A percentile compares a stretch with the other conserved stretches of the same genome.
Evolutionary conservation across 2,329 filamentous ascomycete genomes (phyloP).

Genomic region (Pyrenophora tritici-repentis): DNA sequence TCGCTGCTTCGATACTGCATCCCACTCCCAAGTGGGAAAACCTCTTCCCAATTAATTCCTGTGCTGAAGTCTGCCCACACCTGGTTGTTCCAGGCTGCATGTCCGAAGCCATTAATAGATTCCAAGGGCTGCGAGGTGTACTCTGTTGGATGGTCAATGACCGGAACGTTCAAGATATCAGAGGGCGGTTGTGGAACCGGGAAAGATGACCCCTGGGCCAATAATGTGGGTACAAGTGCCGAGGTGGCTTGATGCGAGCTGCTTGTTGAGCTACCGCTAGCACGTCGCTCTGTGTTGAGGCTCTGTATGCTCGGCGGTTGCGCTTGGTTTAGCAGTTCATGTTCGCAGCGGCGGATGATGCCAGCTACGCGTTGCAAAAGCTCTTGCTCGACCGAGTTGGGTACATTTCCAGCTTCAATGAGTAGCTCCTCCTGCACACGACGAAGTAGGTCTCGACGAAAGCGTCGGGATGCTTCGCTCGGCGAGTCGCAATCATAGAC

Average conservation of each 20-base stretch:
- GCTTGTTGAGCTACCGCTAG: constrained; percentile 5
- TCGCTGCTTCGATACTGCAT: constrained; percentile 1
- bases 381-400: constrained; percentile 30
- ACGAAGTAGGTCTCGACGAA: constrained; percentile 44
- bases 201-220: neutral
- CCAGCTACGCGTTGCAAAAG: constrained; percentile 33
- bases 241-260: constrained; percentile 6
- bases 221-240: neutral
- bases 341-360: constrained; percentile 37
- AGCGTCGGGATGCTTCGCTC: constrained; percentile 30
- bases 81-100: constrained; percentile 10
- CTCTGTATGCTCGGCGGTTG: neutral
- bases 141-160: neutral
- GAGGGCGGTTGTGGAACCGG: no score
- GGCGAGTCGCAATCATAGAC: constrained; percentile 44
- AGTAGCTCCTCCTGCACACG: constrained; percentile 42
- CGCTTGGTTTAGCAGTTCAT: constrained; percentile 26
- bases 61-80: constrained; percentile 10
- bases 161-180: neutral
- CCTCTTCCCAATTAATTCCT: constrained; percentile 30
- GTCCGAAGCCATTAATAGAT: constrained; percentile 4
- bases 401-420: constrained; percentile 24
- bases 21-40: constrained; percentile 20
- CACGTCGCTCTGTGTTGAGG: constrained; percentile 1
- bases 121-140: constrained; percentile 3